Evolutionary conservation across 257 asterid species (phyloP).

Genomic region (Lithospermum erythrorhizon): DNA sequence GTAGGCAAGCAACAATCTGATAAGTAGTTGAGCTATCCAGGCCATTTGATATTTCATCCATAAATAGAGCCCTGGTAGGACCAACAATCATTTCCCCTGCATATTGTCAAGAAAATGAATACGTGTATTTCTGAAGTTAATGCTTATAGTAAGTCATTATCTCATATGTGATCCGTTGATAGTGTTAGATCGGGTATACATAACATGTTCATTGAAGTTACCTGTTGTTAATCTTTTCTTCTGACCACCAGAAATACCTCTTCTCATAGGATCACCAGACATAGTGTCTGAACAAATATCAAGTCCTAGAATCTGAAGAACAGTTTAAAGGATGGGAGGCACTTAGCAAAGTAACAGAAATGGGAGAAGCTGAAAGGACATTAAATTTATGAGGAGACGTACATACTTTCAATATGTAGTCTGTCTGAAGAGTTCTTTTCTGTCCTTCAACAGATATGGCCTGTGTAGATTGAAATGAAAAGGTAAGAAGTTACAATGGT

Average conservation of each 20-base stretch:
- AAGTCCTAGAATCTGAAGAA: slow-evolving; percentile 54
- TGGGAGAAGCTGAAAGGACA: neutral
- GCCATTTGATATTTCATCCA: slow-evolving; percentile 22
- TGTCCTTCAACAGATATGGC: neutral
- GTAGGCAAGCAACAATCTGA: slow-evolving; percentile 16
- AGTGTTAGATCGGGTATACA: neutral
- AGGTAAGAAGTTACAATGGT: neutral
- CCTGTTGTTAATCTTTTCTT: slow-evolving; percentile 81
- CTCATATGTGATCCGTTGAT: neutral
- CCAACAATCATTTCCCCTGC: slow-evolving; percentile 23
- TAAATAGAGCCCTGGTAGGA: slow-evolving; percentile 11
- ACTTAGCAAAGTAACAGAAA: neutral
- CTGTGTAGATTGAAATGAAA: neutral
- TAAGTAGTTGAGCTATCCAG: slow-evolving; percentile 17
- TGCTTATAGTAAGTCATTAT: no score
- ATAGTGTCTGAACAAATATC: slow-evolving; percentile 72
- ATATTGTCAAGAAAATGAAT: slow-evolving; percentile 5
- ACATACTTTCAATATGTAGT: slow-evolving; percentile 14
- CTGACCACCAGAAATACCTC: slow-evolving; percentile 83
- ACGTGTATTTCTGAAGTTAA: neutral
- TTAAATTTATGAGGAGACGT: neutral
- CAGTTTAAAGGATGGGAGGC: neutral
- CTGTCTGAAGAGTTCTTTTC: slow-evolving; percentile 14
- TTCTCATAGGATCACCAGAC: slow-evolving; percentile 63
- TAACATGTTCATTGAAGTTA: slow-evolving; percentile 1